Conservation (phyloP, 2,329 filamentous ascomycete species). For the Pyrenophora seminiperda region DNA sequence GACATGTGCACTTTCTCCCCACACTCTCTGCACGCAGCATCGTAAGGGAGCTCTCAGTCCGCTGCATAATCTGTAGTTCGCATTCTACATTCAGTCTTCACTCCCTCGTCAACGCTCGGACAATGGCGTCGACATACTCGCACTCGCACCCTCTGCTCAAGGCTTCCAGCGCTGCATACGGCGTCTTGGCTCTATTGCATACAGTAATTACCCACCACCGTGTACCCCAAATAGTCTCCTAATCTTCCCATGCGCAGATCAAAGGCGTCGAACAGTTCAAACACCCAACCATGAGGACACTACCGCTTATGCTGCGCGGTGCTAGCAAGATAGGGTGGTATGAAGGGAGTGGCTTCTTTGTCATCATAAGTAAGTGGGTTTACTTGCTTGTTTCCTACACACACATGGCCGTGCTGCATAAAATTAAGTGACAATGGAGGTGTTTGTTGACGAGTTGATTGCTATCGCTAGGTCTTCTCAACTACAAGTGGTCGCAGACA, state of each 20-base stretch:
- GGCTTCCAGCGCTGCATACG: conserved; percentile 34
- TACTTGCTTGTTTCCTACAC: background rate
- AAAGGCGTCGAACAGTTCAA: conserved; percentile 46
- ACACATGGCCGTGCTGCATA: too few species aligned
- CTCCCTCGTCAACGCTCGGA: background rate
- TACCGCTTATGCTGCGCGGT: conserved; percentile 35
- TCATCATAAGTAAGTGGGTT: conserved; percentile 35
- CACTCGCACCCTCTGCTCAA: conserved; percentile 38
- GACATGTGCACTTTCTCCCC: background rate
- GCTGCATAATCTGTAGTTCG: background rate
- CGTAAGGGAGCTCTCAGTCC: too few species aligned
- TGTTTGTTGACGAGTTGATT: background rate
- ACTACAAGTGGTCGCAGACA: conserved; percentile 43
- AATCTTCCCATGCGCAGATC: conserved; percentile 16
- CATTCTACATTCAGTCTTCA: background rate
- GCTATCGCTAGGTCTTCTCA: conserved; percentile 34
- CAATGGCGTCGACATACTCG: conserved; percentile 24
- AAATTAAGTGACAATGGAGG: too few species aligned
- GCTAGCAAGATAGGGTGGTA: conserved; percentile 46
- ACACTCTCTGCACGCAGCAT: background rate
- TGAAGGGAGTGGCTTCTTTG: conserved; percentile 45
- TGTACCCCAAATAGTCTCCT: too few species aligned
- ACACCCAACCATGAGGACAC: conserved; percentile 36
- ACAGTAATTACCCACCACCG: conserved; percentile 28
- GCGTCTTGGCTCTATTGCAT: conserved; percentile 41